phyloP scores from a whole-genome alignment of 2,329 filamentous ascomycete genomes.

The Colletotrichum salicis region DNA sequence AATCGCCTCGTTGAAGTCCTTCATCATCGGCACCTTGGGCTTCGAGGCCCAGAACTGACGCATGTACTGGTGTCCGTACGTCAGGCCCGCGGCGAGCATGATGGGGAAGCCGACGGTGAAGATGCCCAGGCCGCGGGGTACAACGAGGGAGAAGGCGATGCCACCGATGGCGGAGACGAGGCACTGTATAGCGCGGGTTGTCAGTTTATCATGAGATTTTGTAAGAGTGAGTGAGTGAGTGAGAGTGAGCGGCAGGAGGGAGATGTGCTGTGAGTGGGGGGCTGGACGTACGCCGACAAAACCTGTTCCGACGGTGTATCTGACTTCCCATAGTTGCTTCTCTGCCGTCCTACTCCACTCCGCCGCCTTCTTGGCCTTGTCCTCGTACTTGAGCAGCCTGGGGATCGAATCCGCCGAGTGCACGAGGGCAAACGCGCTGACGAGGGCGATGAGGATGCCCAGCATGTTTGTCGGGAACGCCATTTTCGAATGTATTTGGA shows the following conservation, averaged over 20 bases:
- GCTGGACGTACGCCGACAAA: conserved; percentile 38
- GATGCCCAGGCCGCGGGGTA: conserved; percentile 23
- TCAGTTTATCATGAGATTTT: not conserved
- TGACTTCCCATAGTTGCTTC: conserved; percentile 41
- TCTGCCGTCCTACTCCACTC: conserved; percentile 43
- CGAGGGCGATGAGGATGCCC: conserved; percentile 31
- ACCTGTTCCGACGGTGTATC: conserved; percentile 43
- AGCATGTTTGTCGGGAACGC: conserved; percentile 33
- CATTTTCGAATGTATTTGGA: conserved; percentile 18
- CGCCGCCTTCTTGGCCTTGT: conserved; percentile 42
- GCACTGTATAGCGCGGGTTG: conserved; percentile 24
- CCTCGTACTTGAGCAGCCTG: conserved; percentile 43
- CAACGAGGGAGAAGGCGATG: conserved; percentile 33
- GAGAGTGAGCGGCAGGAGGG: not conserved
- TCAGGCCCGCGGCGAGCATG: conserved; percentile 32
- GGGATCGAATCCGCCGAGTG: conserved; percentile 41
- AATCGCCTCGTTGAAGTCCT: conserved; percentile 45
- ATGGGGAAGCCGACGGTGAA: conserved; percentile 37
- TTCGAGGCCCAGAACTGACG: conserved; percentile 42
- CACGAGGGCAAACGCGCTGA: conserved; percentile 39
- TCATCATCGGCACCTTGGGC: conserved; percentile 43
- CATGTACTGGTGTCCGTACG: conserved; percentile 40
- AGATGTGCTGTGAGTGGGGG: not conserved
- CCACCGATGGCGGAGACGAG: conserved; percentile 37
- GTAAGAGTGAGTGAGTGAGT: too few relatives aligned